Conservation (phyloP, 2,329 filamentous ascomycete genomes). For the Cadophora gregata region DNA sequence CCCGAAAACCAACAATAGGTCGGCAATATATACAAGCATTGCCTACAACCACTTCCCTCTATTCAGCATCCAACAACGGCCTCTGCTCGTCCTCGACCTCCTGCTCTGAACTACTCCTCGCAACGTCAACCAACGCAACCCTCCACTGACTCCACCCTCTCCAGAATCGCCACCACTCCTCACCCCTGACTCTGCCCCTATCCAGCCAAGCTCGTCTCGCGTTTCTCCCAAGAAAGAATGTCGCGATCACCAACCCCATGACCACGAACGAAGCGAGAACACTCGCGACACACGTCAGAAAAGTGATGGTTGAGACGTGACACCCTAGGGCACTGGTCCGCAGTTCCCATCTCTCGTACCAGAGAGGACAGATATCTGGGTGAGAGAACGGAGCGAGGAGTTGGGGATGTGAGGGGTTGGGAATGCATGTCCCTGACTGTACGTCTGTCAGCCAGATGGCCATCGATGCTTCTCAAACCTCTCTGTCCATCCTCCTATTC, state of each 20-base stretch:
- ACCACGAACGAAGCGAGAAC: slow-evolving; percentile 42
- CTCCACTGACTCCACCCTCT: slow-evolving; percentile 33
- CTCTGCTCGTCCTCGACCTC: slow-evolving; percentile 16
- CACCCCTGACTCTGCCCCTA: slow-evolving; percentile 33
- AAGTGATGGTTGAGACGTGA: slow-evolving; percentile 51
- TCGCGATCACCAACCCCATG: slow-evolving; percentile 27
- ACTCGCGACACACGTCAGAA: slow-evolving; percentile 46
- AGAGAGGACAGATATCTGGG: slow-evolving; percentile 58
- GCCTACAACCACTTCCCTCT: background rate
- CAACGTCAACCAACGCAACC: slow-evolving; percentile 28
- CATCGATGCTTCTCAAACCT: background rate
- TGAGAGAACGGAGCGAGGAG: slow-evolving; percentile 58
- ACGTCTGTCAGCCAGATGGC: background rate
- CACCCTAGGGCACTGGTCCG: slow-evolving; percentile 49
- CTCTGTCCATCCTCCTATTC: background rate
- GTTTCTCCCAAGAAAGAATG: slow-evolving; percentile 19
- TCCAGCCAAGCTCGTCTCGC: slow-evolving; percentile 7
- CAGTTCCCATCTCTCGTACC: slow-evolving; percentile 53
- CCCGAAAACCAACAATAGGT: background rate
- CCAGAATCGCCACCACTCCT: slow-evolving; percentile 44
- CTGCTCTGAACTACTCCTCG: slow-evolving; percentile 6
- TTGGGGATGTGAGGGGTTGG: slow-evolving; percentile 53
- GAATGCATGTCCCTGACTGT: slow-evolving; percentile 57
- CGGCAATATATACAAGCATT: background rate
- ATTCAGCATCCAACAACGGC: slow-evolving; percentile 23